These are phyloP conservation scores for Arachis hypogaea DNA, from an alignment of 306 rosid species.

Conservation along the genomic window DNA sequence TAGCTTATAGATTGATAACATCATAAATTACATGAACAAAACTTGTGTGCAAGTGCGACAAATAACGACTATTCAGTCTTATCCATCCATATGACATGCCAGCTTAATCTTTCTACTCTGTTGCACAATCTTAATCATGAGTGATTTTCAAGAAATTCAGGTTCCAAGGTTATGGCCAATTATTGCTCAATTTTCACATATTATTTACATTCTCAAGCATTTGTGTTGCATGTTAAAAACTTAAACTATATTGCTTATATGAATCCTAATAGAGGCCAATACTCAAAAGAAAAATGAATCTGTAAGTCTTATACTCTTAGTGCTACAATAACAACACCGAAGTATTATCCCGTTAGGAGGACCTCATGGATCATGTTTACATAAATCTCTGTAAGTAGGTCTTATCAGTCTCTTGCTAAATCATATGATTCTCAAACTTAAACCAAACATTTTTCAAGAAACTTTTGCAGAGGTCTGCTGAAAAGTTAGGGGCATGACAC, in stretches of 20 bases:
- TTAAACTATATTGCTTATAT: constrained; percentile 16
- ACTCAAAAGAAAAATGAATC: background rate
- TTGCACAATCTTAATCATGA: constrained; percentile 24
- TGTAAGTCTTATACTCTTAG: too few species aligned
- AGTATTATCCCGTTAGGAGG: too few species aligned
- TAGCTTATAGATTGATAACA: constrained; percentile 72
- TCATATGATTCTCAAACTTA: constrained; percentile 23
- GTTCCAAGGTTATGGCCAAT: constrained; percentile 18
- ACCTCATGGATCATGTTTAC: too few species aligned
- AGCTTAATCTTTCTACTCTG: constrained; percentile 29
- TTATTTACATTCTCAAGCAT: constrained; percentile 28
- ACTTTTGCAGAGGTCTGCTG: constrained; percentile 25
- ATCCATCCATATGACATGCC: background rate
- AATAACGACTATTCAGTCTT: constrained; percentile 14
- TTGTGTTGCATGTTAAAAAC: background rate
- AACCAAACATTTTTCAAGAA: constrained; percentile 5
- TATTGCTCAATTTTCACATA: constrained; percentile 18
- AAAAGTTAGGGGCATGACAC: constrained; percentile 5
- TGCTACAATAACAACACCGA: too few species aligned
- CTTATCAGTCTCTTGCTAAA: background rate
- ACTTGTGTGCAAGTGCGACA: constrained; percentile 12
- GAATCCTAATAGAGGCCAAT: constrained; percentile 5
- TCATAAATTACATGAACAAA: constrained; percentile 36
- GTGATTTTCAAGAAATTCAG: constrained; percentile 19
- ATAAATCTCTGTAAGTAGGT: background rate